Evolutionary conservation across 2,329 filamentous ascomycete species (phyloP).

Genomic region (Fusarium bulbicola): DNA sequence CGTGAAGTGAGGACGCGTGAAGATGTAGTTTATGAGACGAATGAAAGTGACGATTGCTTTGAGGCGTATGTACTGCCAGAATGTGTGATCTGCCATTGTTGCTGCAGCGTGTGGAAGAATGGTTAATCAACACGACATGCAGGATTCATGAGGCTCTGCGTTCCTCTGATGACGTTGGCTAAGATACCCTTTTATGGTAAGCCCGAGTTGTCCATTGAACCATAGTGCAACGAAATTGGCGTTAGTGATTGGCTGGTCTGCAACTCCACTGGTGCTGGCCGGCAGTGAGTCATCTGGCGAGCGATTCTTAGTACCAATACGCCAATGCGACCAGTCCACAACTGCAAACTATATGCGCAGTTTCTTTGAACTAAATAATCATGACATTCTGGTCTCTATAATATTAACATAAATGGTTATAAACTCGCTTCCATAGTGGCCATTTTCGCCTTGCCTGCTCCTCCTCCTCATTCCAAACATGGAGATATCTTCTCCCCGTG

Average conservation of each 20-base stretch:
- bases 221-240: too few relatives aligned
- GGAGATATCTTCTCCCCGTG: constrained; percentile 84
- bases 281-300: constrained; percentile 10
- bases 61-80: constrained; percentile 26
- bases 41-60: constrained; percentile 24
- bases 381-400: not conserved
- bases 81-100: constrained; percentile 2
- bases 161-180: not conserved
- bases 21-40: constrained; percentile 24
- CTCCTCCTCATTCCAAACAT: constrained; percentile 79
- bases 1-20: constrained; percentile 9
- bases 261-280: not conserved
- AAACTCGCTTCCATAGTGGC: constrained; percentile 79
- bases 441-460: constrained; percentile 72
- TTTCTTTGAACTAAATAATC: not conserved
- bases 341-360: accelerated
- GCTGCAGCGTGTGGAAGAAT: too few relatives aligned
- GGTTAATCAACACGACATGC: accelerated
- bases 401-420: constrained; percentile 73
- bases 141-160: not conserved
- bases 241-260: not conserved
- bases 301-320: not conserved
- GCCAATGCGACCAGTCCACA: not conserved
- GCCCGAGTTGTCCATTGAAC: too few relatives aligned
- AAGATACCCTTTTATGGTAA: not conserved